Percentiles rank a stretch among this genome's conserved stretches.
These are phyloP conservation scores for Collybiopsis confluens DNA, from an alignment of 768 basidiomycete genomes.

Conservation along the genomic window DNA sequence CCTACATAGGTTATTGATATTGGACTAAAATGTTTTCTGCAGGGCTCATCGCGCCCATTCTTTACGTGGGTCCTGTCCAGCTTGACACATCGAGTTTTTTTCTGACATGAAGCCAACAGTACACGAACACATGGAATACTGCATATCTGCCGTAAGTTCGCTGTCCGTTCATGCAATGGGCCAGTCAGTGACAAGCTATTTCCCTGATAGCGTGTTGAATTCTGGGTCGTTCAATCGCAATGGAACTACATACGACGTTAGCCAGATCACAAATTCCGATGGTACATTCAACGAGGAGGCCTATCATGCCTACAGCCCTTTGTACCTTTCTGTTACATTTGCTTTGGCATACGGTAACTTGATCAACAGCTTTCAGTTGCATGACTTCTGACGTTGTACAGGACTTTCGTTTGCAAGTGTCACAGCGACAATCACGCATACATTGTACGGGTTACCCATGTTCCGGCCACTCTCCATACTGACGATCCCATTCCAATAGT, in stretches of 20 bases:
- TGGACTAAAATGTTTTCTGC: neutral
- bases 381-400: conserved; percentile 49
- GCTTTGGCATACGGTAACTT: conserved; percentile 76
- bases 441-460: conserved; percentile 23
- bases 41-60: conserved; percentile 35
- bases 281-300: conserved; percentile 50
- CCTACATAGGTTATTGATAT: no score
- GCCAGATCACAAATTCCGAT: conserved; percentile 48
- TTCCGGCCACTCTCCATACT: neutral
- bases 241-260: conserved; percentile 54
- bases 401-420: conserved; percentile 77
- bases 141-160: conserved; percentile 49
- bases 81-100: neutral
- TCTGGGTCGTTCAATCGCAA: conserved; percentile 61
- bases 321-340: conserved; percentile 68
- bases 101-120: conserved; percentile 25
- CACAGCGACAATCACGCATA: conserved; percentile 70
- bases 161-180: neutral
- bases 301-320: conserved; percentile 54
- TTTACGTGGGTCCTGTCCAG: conserved; percentile 22
- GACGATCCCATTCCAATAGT: conserved; percentile 15
- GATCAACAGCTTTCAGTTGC: conserved; percentile 80
- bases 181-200: neutral
- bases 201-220: conserved; percentile 1
- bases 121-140: conserved; percentile 60